These are phyloP conservation scores for Haberlea rhodopensis DNA, from an alignment of 257 asterid species.

Conservation along the genomic window DNA sequence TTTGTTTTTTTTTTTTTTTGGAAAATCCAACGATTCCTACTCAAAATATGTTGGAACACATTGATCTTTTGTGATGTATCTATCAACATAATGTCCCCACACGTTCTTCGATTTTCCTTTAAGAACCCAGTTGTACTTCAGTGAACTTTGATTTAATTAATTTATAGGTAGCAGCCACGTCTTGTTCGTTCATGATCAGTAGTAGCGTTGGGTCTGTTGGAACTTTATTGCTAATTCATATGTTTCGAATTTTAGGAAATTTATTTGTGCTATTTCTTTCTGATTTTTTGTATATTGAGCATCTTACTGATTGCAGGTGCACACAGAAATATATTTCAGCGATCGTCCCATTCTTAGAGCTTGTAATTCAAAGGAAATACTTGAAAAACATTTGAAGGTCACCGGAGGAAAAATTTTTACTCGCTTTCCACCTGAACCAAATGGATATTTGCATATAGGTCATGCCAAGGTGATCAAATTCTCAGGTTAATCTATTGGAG, in stretches of 20 bases:
- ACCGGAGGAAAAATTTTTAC: slow-evolving; percentile 81
- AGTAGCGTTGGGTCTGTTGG: not conserved
- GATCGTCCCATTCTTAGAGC: slow-evolving; percentile 80
- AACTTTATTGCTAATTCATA: not conserved
- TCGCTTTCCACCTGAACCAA: slow-evolving; percentile 99
- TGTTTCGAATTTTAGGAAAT: not conserved
- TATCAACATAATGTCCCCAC: too few species aligned
- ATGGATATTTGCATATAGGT: slow-evolving; percentile 94
- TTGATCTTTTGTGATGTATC: too few species aligned
- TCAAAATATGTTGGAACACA: too few species aligned
- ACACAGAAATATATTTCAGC: slow-evolving; percentile 88
- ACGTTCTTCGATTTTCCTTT: not conserved
- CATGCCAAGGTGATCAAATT: slow-evolving; percentile 79
- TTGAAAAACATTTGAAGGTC: slow-evolving; percentile 71
- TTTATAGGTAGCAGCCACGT: not conserved
- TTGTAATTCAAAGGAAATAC: slow-evolving; percentile 76
- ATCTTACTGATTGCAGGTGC: slow-evolving; percentile 53
- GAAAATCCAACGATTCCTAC: too few species aligned
- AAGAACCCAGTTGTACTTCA: not conserved
- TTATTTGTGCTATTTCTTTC: too few species aligned
- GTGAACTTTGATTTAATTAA: not conserved
- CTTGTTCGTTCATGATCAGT: not conserved
- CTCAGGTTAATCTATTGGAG: slow-evolving; percentile 14
- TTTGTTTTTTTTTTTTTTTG: too few species aligned
- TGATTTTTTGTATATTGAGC: not conserved